phyloP scores from a whole-genome alignment of 176 grass and related monocot species.

The Oryza nivara region DNA sequence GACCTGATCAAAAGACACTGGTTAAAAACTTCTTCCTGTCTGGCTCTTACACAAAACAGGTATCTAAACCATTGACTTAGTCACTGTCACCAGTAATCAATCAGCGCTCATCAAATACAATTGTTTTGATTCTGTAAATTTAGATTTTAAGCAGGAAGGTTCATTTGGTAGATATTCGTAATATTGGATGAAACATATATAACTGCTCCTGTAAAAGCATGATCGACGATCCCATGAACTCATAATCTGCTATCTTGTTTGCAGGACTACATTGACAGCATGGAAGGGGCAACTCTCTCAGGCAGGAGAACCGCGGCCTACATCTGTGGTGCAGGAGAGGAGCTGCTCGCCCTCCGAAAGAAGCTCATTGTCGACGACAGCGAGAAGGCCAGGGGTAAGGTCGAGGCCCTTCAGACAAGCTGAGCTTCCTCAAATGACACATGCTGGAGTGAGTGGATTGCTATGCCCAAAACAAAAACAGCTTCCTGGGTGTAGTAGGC shows the following conservation, averaged over 20 bases:
- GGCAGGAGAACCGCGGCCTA: constrained; percentile 82
- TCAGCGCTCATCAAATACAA: constrained; percentile 16
- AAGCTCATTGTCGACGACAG: constrained; percentile 47
- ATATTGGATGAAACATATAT: background rate
- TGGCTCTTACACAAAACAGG: constrained; percentile 98
- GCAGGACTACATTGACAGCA: constrained; percentile 99
- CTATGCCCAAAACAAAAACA: constrained; percentile 11
- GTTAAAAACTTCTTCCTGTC: constrained; percentile 95
- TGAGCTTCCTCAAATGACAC: constrained; percentile 42
- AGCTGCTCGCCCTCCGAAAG: constrained; percentile 63
- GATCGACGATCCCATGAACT: constrained; percentile 2
- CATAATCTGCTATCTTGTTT: constrained; percentile 11
- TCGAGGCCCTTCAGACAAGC: constrained; percentile 52
- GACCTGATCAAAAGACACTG: constrained; percentile 95
- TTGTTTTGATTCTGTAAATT: background rate
- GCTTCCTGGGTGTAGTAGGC: constrained; percentile 11
- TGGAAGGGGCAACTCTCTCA: constrained; percentile 98
- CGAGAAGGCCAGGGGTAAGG: constrained; percentile 35
- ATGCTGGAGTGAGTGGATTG: background rate
- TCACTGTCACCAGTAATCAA: background rate
- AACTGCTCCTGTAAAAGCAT: background rate
- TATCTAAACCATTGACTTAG: constrained; percentile 16
- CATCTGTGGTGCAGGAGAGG: constrained; percentile 74
- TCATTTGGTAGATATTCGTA: background rate
- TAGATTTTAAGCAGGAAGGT: background rate